phyloP scores from a whole-genome alignment of 768 basidiomycete genomes.

The Hypholoma fasciculare region DNA sequence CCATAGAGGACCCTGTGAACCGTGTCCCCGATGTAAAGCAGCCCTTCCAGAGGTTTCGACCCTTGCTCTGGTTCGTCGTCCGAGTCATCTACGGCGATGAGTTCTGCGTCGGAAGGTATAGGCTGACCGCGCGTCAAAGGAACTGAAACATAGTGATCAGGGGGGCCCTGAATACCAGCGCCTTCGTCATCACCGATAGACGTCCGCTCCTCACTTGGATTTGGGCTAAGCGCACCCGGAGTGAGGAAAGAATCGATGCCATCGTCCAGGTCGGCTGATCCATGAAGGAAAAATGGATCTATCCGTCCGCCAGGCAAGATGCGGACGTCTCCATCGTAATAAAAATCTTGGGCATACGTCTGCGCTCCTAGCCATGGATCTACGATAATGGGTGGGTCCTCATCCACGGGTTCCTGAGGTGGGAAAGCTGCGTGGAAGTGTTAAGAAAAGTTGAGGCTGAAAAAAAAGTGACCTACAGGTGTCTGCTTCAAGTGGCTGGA shows the following conservation, averaged over 20 bases:
- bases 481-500: constrained; percentile 11
- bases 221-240: constrained; percentile 23
- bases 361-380: constrained; percentile 35
- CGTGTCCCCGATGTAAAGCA: too few species aligned
- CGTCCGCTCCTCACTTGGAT: constrained; percentile 12
- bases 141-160: background rate
- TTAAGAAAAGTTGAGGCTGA: background rate
- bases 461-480: constrained; percentile 4
- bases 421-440: constrained; percentile 15
- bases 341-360: constrained; percentile 38
- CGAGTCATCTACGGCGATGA: constrained; percentile 22
- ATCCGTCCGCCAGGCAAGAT: constrained; percentile 8
- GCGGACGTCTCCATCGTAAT: constrained; percentile 29
- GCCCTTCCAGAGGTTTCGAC: too few species aligned
- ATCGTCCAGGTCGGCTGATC: constrained; percentile 15
- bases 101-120: constrained; percentile 19
- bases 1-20: too few species aligned
- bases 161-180: background rate
- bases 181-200: constrained; percentile 7
- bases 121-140: background rate
- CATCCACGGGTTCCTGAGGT: constrained; percentile 10
- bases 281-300: constrained; percentile 15
- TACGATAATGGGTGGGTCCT: constrained; percentile 24
- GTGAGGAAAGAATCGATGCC: constrained; percentile 27
- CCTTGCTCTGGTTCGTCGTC: constrained; percentile 14